Percentiles rank a stretch among this genome's conserved stretches.
These are phyloP conservation scores for Tilletia setariae DNA, from an alignment of 1,284 basidiomycete species.

Conservation along the genomic window DNA sequence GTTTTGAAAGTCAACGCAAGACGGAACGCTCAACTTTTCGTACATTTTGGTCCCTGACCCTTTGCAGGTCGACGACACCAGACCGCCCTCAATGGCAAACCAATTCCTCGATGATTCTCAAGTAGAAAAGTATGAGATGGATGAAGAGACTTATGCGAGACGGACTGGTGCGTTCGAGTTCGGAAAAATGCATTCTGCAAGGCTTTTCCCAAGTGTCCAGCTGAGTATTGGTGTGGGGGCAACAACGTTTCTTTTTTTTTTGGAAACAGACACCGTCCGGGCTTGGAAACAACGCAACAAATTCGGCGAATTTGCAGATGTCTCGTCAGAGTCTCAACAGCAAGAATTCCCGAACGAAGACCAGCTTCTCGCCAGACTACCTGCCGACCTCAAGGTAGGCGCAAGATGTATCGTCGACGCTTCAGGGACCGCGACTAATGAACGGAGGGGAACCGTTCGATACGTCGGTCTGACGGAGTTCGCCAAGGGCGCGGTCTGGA, in stretches of 20 bases:
- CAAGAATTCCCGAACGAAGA: conserved; percentile 24
- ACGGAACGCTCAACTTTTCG: no score
- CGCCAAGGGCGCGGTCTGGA: conserved; percentile 65
- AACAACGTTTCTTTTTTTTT: conserved; percentile 14
- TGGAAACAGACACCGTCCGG: conserved; percentile 79
- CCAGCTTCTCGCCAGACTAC: conserved; percentile 16
- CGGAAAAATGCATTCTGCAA: conserved; percentile 20
- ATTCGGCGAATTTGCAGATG: conserved; percentile 74
- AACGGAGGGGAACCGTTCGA: conserved; percentile 75
- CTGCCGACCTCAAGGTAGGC: conserved; percentile 62
- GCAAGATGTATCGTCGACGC: conserved; percentile 80
- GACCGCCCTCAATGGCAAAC: conserved; percentile 63
- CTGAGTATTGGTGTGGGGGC: conserved; percentile 21
- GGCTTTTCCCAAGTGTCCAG: conserved; percentile 9
- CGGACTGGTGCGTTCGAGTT: conserved; percentile 63
- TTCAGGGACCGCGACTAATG: conserved; percentile 33
- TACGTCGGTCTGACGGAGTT: conserved; percentile 81
- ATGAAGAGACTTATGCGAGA: conserved; percentile 74
- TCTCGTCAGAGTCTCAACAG: conserved; percentile 52
- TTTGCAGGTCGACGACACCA: conserved; percentile 26
- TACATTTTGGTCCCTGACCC: conserved; percentile 14
- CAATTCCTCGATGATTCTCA: conserved; percentile 78
- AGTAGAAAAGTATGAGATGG: conserved; percentile 90
- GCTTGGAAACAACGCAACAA: conserved; percentile 84
- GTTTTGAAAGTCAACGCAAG: no score